Base-by-base conservation (phyloP, 1,284 basidiomycete genomes). In the Ceratobasidium sp. region DNA sequence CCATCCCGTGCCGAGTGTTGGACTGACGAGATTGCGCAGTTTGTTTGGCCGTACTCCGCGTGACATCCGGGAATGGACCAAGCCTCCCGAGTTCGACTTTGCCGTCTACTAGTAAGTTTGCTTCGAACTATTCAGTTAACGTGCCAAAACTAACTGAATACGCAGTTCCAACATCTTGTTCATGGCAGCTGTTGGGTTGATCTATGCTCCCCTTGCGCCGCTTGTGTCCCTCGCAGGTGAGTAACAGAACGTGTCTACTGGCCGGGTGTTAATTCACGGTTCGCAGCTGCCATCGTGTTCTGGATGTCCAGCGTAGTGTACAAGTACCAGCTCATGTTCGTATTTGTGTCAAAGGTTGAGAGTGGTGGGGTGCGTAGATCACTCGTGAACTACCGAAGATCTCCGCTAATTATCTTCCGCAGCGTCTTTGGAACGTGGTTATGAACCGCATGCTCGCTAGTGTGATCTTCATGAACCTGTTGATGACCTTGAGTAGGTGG, bases 21-120 rank as follows among this genome's bases (percentile, higher is more conserved):
- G 73, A 34, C 49, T 78, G 7, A 78, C 16, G 62, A 31, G 22
- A 22, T 29, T 43, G 41, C 53, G 14, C 66, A 93, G 92, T 74
- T 83, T 95, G 61, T 93, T 98, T 80, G 95, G 96, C n/a, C 91
- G 96, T 74, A 99, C 98, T 0, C 97, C 96, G 58, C 89, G 98
- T 78, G 96, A 98, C 80, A 95, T 98, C 75, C 88, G 95, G 69
- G 96, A 98, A 79, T 96, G 94, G 91, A 98, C 97, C 6, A 93
- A 96, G 81, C 97, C 97, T 19, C 94, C 94, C 4, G 90, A 92
- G 49, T 98, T 98, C 81, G 91, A 96, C 79, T 98, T 93, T 83
- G 88, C 93, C 13, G 88, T 96, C 74, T 95, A 95, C 82, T 96
- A 93, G 91, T 93, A 77, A 82, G 91, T 86, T 64, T 49, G 24